phyloP scores from a whole-genome alignment of 2,329 filamentous ascomycete genomes.

The Remersonia thermophila region DNA sequence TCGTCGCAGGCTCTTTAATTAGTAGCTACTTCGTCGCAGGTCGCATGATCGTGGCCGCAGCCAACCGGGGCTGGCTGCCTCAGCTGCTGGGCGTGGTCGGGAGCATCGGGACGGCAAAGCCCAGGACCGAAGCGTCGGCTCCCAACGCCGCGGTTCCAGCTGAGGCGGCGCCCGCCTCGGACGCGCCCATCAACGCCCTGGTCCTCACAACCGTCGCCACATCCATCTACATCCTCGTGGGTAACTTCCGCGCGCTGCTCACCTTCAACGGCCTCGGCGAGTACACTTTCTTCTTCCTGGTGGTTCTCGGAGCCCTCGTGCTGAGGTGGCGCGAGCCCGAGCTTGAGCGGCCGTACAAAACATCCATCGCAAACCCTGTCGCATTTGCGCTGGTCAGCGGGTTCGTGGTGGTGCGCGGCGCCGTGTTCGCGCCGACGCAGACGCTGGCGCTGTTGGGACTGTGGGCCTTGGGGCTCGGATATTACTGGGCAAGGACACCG shows the following conservation, averaged over 20 bases:
- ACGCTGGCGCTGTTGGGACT: constrained; percentile 39
- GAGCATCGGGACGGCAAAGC: constrained; percentile 22
- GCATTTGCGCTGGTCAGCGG: constrained; percentile 46
- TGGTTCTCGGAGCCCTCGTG: constrained; percentile 45
- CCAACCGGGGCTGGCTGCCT: constrained; percentile 40
- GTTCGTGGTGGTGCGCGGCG: constrained; percentile 46
- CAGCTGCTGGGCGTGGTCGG: constrained; percentile 32
- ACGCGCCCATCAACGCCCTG: constrained; percentile 43
- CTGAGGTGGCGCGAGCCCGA: constrained; percentile 44
- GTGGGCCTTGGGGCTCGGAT: constrained; percentile 35
- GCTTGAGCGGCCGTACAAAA: constrained; percentile 43
- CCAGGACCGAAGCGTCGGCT: not conserved
- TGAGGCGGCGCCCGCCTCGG: constrained; percentile 20
- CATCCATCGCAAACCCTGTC: constrained; percentile 35
- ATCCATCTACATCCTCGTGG: constrained; percentile 45
- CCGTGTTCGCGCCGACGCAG: constrained; percentile 44
- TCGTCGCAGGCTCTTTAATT: constrained; percentile 49
- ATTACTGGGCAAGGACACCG: constrained; percentile 23
- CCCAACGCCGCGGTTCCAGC: too few relatives aligned
- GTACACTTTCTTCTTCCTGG: constrained; percentile 53
- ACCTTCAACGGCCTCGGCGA: constrained; percentile 49
- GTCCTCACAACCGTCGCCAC: constrained; percentile 37
- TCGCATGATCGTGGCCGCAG: constrained; percentile 48
- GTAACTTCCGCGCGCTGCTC: constrained; percentile 47
- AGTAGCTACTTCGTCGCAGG: constrained; percentile 52